These are phyloP conservation scores for Neostapfia colusana DNA, from an alignment of 176 grass and related monocot species.

Conservation along the genomic window DNA sequence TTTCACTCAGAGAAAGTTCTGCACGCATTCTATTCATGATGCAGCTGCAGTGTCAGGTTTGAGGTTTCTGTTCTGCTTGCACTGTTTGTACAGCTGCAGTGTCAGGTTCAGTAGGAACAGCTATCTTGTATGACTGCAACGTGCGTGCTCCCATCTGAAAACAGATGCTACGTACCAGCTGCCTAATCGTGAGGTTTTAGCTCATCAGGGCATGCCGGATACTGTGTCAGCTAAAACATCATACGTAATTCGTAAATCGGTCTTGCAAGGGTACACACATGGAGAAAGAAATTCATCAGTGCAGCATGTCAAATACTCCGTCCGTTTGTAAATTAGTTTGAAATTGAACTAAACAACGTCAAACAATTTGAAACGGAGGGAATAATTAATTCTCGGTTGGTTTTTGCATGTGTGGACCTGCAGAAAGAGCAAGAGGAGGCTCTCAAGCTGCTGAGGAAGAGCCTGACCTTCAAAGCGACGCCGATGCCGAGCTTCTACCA, in stretches of 20 bases:
- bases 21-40: neutral
- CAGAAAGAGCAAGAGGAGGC: conserved; percentile 90
- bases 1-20: neutral
- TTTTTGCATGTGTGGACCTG: conserved; percentile 11
- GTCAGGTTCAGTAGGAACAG: neutral
- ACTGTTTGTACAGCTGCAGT: neutral
- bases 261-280: neutral
- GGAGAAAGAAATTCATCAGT: neutral
- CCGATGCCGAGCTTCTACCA: conserved; percentile 98
- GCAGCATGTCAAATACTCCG: neutral
- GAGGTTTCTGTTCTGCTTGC: neutral
- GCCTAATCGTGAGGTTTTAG: neutral
- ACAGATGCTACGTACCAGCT: neutral
- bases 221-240: neutral
- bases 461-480: conserved; percentile 82
- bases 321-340: too few species aligned
- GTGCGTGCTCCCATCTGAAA: neutral
- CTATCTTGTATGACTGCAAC: neutral
- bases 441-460: conserved; percentile 85
- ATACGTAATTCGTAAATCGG: neutral
- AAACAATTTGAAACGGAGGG: too few species aligned
- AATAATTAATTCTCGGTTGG: neutral
- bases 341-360: too few species aligned
- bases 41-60: neutral
- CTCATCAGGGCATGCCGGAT: neutral